Base-by-base conservation (phyloP, 2,329 filamentous ascomycete species). In the Thyridium curvatum region DNA sequence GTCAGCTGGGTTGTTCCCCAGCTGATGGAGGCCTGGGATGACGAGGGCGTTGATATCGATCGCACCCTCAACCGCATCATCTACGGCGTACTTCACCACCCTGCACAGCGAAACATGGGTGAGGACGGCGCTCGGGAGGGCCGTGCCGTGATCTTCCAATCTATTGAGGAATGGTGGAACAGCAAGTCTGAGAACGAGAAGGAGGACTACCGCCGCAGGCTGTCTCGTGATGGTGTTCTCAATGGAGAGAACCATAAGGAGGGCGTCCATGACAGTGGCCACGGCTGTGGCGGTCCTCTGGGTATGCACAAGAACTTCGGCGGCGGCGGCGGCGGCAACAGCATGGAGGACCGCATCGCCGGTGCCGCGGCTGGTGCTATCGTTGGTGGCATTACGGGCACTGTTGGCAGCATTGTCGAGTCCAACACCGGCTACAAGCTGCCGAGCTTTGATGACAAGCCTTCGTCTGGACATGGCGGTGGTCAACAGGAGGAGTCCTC, bases 1-100 rank as follows among this genome's bases (percentile, higher is more conserved):
- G 69, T 96, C 32, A 77, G 76, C 41, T 96, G 89, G 87, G 83
- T 83, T 16, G 87, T 95, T 12, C 91, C 91, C 8, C 88, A 94
- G 59, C 67, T 96, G 44, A 93, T 96, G 67, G 69, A 85, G 29
- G 86, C 83, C 52, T 94, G 90, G 79, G 90, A 96, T 52, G 74
- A 95, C 48, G 80, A 91, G 31, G 56, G 64, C 40, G 68, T 73
- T 41, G 85, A 94, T 51, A 65, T 87, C 31, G 71, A 86, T 45
- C 73, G 78, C 41, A 79, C 82, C 3, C 69, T 93, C 48, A 77
- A 82, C 55, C 79, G 83, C 45, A 90, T 96, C 59, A 79, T 94
- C 53, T 64, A 77, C 35, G 89, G 87, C 43, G 82, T 95, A 29
- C 78, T 96, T 59, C 87, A 95, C 54, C 90, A 96, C 61, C 91